Evolutionary conservation across 352 stramenopile genomes (phyloP), one percentile per base, ranked within the genome.

Genomic region (Globisporangium spinosum): DNA sequence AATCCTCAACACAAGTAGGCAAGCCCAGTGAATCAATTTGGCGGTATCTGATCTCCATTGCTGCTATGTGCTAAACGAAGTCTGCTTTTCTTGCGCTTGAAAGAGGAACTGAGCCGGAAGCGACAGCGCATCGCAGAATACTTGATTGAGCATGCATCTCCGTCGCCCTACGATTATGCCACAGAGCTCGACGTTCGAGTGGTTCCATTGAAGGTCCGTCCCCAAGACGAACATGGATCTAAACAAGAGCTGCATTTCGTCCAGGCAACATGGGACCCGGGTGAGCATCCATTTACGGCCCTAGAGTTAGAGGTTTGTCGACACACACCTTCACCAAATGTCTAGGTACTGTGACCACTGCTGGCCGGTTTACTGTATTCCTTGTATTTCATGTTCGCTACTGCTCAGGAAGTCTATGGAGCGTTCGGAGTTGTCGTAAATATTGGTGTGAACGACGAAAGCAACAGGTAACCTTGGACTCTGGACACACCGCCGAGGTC

Each of bases 71-170:
- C 8, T 53, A 20, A 13, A 22, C 35, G 35, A 6, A 17, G 2
- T 43, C 10, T 53, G 25, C 17, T 43, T 71, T 23, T 45, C 2
- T 15, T 64, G 3, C 54, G 12, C 54, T 20, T 66, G 40, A 8
- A 13, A 49, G 76, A 69, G 70, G 27, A 49, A 69, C 20, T 74
- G 62, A 69, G 76, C n/a, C 77, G 68, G 6, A 76, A 70, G 40
- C 58, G 79, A 15, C 75, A 81, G 54, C 70, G 65, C 20, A 57
- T 90, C 34, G 77, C 79, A 20, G 71, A 77, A 27, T 74, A 87
- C 6, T 43, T 90, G 20, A 89, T 90, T 49, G 76, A 79, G 56
- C 69, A 89, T 47, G 80, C 78, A 20, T 54, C 70, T 1, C 62
- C 69, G 13, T 63, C 88, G 0, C 75, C 80, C 4, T 85, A 87